A percentile compares a stretch with the other conserved stretches of the same genome.
These are phyloP conservation scores for Aspergillus sp. DNA, from an alignment of 2,329 filamentous ascomycete genomes.

Conservation along the genomic window DNA sequence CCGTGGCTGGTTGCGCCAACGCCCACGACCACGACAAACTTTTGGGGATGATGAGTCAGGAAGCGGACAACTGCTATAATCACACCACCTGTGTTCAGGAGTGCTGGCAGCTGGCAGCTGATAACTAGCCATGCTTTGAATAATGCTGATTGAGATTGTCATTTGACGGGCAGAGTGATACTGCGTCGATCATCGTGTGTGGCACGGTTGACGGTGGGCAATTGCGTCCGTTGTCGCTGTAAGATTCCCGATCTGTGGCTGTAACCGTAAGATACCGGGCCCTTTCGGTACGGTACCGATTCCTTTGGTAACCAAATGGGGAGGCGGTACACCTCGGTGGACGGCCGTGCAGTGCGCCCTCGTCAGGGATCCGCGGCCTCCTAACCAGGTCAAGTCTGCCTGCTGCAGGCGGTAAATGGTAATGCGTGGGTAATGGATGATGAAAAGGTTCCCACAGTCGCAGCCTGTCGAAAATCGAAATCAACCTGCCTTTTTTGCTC, in stretches of 20 bases:
- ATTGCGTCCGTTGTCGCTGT: neutral
- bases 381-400: neutral
- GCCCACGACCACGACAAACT: neutral
- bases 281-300: conserved; percentile 5
- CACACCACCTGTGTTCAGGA: conserved; percentile 1
- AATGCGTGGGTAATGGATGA: conserved; percentile 6
- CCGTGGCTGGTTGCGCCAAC: neutral
- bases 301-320: conserved; percentile 4
- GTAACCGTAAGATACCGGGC: conserved; percentile 17
- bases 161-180: conserved; percentile 1
- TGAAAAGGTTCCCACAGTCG: conserved; percentile 4
- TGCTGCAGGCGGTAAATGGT: conserved; percentile 1
- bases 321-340: neutral
- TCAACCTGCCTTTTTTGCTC: conserved; percentile 3
- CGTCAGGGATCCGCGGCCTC: conserved; percentile 1
- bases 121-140: neutral
- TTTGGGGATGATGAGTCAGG: neutral
- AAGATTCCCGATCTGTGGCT: conserved; percentile 11
- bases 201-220: neutral
- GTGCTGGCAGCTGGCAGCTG: neutral
- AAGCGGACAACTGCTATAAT: neutral
- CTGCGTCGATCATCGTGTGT: neutral
- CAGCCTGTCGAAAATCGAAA: neutral
- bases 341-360: neutral
- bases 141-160: neutral